phyloP scores from a whole-genome alignment of 176 grass and related monocot species.

The Oryza punctata region DNA sequence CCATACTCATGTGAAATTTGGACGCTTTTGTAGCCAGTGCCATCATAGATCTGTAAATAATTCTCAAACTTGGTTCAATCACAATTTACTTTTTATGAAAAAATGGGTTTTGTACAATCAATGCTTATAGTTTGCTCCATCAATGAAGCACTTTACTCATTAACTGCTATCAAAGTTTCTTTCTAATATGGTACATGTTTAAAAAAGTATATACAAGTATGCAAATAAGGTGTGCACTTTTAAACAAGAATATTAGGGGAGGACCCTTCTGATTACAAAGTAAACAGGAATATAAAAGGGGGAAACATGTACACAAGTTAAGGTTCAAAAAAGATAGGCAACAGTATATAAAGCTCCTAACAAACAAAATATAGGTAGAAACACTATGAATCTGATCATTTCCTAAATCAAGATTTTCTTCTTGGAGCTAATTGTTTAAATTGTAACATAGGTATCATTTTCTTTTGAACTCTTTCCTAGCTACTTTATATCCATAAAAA shows the following conservation, averaged over 20 bases:
- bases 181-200: background rate
- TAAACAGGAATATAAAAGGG: background rate
- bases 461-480: background rate
- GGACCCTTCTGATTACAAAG: background rate
- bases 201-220: background rate
- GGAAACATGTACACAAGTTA: background rate
- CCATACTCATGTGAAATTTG: background rate
- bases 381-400: background rate
- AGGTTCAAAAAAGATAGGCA: background rate
- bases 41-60: background rate
- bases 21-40: background rate
- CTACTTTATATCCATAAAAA: background rate
- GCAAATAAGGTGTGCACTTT: background rate
- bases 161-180: background rate
- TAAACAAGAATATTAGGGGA: no score
- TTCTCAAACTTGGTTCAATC: background rate
- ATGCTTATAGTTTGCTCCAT: background rate
- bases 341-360: background rate
- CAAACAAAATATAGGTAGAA: background rate
- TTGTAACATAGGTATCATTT: background rate
- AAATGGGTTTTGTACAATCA: background rate
- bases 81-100: background rate
- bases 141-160: conserved; percentile 1
- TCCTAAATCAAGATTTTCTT: background rate
- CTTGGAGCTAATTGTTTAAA: background rate